Percentiles rank a stretch among this genome's conserved stretches.
Evolutionary conservation across 2,329 filamentous ascomycete genomes (phyloP).

Genomic region (Penicillium sp.): DNA sequence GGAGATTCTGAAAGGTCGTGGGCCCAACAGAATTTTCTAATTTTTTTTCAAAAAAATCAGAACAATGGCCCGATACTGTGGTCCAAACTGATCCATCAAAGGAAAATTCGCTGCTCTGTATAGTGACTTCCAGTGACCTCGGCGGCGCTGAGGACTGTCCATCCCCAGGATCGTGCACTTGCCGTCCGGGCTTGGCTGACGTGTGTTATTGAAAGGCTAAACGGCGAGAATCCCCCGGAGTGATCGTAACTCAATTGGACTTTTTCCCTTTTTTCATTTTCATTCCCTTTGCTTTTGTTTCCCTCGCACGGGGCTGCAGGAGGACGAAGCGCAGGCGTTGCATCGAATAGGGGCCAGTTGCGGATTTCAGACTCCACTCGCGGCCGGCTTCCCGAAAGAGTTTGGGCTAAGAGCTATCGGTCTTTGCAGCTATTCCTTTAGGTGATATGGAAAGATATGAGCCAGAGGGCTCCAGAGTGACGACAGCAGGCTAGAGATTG

Average conservation of each 20-base stretch:
- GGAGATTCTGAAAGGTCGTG: neutral
- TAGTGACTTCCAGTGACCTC: neutral
- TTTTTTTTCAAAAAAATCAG: neutral
- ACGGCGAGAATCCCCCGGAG: slow-evolving; percentile 35
- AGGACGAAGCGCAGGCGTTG: slow-evolving; percentile 24
- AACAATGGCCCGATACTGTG: neutral
- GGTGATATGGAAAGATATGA: neutral
- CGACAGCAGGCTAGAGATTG: neutral
- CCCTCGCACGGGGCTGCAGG: slow-evolving; percentile 24
- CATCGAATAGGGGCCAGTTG: slow-evolving; percentile 5
- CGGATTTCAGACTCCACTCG: slow-evolving; percentile 2
- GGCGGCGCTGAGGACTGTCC: neutral
- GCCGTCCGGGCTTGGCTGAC: slow-evolving; percentile 30
- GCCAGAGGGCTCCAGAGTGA: slow-evolving; percentile 5
- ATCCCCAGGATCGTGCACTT: slow-evolving; percentile 9
- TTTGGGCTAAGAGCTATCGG: slow-evolving; percentile 13
- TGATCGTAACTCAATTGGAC: slow-evolving; percentile 19
- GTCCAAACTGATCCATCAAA: neutral
- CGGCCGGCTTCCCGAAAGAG: slow-evolving; percentile 22
- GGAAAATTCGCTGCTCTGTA: neutral
- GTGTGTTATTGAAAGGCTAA: slow-evolving; percentile 20
- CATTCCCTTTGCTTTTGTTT: neutral
- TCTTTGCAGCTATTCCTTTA: neutral
- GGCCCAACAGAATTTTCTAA: slow-evolving; percentile 1
- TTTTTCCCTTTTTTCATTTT: neutral